These are phyloP conservation scores for Kitagawia praeruptora DNA, from an alignment of 129 eudicot genomes.

Conservation along the genomic window DNA sequence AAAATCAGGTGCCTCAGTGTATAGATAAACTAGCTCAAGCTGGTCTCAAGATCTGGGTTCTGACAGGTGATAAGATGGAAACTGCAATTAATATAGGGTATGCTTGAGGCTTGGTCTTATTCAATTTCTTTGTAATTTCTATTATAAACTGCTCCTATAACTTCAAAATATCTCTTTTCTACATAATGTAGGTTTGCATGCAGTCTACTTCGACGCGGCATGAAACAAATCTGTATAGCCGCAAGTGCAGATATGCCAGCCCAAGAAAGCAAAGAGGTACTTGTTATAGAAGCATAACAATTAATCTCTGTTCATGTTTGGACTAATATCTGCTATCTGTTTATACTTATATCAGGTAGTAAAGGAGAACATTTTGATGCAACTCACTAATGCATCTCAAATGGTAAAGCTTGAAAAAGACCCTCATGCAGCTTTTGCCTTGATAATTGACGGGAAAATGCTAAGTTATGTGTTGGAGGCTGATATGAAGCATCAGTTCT, in stretches of 20 bases:
- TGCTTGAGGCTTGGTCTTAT: conserved; percentile 11
- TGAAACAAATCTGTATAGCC: conserved; percentile 56
- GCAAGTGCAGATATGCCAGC: conserved; percentile 25
- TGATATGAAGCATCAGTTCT: conserved; percentile 49
- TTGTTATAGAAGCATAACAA: neutral
- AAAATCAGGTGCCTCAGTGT: conserved; percentile 53
- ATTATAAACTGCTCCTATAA: neutral
- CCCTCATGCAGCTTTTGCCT: conserved; percentile 54
- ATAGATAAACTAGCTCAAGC: conserved; percentile 73
- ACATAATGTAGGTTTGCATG: conserved; percentile 39
- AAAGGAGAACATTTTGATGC: conserved; percentile 39
- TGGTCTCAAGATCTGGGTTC: conserved; percentile 72
- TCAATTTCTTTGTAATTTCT: neutral
- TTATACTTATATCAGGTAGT: conserved; percentile 27
- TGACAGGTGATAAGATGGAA: conserved; percentile 79
- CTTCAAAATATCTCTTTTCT: neutral
- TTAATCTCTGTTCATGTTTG: conserved; percentile 11
- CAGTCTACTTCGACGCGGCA: conserved; percentile 63
- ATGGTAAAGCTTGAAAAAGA: conserved; percentile 61
- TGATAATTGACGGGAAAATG: conserved; percentile 59
- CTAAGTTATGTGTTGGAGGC: conserved; percentile 44
- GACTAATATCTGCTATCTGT: conserved; percentile 6
- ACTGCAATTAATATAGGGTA: conserved; percentile 69
- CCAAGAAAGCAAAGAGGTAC: conserved; percentile 34
- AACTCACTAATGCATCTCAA: conserved; percentile 52